Evolutionary conservation across 2,329 filamentous ascomycete species (phyloP).

Genomic region (Scytalidium lignicola): DNA sequence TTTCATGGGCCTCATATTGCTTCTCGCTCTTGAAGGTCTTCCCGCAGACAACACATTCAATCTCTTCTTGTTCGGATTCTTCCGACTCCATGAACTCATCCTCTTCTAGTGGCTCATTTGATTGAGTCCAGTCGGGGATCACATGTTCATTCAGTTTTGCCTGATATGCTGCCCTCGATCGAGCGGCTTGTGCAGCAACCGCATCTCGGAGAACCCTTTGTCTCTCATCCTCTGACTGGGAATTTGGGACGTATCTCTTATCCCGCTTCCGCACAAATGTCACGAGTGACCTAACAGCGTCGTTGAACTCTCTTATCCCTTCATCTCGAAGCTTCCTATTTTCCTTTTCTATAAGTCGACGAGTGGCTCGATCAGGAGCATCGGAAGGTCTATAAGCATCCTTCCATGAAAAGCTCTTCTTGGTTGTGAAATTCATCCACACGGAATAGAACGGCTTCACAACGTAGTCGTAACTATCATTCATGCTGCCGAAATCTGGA

Average conservation of each 20-base stretch:
- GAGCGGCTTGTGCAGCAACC: slow-evolving; percentile 76
- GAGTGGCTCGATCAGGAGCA: slow-evolving; percentile 77
- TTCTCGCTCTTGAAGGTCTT: slow-evolving; percentile 86
- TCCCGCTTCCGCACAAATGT: slow-evolving; percentile 88
- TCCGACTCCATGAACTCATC: slow-evolving; percentile 50
- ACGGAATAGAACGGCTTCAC: slow-evolving; percentile 75
- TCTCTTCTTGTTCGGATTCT: slow-evolving; percentile 49
- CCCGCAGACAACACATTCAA: slow-evolving; percentile 73
- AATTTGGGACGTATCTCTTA: slow-evolving; percentile 73
- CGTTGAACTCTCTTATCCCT: slow-evolving; percentile 83
- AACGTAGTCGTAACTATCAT: slow-evolving; percentile 68
- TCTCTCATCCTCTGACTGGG: slow-evolving; percentile 72
- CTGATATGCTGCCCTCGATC: slow-evolving; percentile 75
- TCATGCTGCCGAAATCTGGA: slow-evolving; percentile 75
- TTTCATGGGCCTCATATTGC: slow-evolving; percentile 86
- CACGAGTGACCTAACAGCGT: slow-evolving; percentile 80
- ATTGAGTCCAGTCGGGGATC: slow-evolving; percentile 71
- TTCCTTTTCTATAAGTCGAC: slow-evolving; percentile 90
- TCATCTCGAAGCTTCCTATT: slow-evolving; percentile 82
- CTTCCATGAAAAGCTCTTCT: slow-evolving; percentile 84
- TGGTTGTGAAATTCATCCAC: slow-evolving; percentile 80
- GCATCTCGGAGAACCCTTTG: slow-evolving; percentile 73
- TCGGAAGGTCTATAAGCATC: slow-evolving; percentile 80
- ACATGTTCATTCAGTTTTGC: slow-evolving; percentile 61
- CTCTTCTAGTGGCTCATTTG: slow-evolving; percentile 46